These are phyloP conservation scores for Fusarium fracticaudum DNA, from an alignment of 2,329 filamentous ascomycete species.

Conservation along the genomic window DNA sequence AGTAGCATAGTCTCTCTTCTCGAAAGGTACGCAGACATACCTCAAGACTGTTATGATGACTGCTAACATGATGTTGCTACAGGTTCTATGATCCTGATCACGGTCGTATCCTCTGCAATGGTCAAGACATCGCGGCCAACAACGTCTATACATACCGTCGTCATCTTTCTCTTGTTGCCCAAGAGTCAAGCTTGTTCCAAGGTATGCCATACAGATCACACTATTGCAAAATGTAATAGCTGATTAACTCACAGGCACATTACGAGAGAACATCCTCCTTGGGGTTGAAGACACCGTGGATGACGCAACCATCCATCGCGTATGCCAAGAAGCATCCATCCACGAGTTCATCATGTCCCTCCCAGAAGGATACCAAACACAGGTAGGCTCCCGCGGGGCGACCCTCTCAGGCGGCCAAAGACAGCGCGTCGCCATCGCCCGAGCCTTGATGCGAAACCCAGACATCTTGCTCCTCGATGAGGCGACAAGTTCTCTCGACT, in stretches of 20 bases:
- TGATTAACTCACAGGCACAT: slow-evolving; percentile 13
- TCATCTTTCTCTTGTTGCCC: slow-evolving; percentile 74
- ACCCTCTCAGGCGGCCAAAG: slow-evolving; percentile 75
- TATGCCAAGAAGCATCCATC: slow-evolving; percentile 70
- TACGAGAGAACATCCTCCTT: slow-evolving; percentile 72
- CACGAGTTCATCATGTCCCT: slow-evolving; percentile 76
- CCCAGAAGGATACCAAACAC: slow-evolving; percentile 73
- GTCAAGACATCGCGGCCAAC: slow-evolving; percentile 64
- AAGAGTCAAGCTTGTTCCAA: slow-evolving; percentile 78
- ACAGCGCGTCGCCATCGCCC: slow-evolving; percentile 74
- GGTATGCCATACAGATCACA: slow-evolving; percentile 56
- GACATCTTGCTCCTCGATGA: slow-evolving; percentile 75
- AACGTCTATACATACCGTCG: slow-evolving; percentile 71
- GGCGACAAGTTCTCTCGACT: slow-evolving; percentile 75
- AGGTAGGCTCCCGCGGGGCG: slow-evolving; percentile 73
- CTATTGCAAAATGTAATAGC: rapidly evolving
- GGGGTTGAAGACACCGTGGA: slow-evolving; percentile 66
- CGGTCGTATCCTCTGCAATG: slow-evolving; percentile 73
- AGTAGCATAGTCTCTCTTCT: slow-evolving; percentile 74
- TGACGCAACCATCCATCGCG: slow-evolving; percentile 61
- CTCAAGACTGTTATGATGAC: no score
- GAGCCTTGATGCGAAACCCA: slow-evolving; percentile 73
- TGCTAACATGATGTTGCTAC: rapidly evolving
- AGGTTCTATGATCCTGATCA: slow-evolving; percentile 72
- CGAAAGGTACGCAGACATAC: slow-evolving; percentile 50